Conservation (phyloP, 2,329 filamentous ascomycete species). For the Uncinocarpus reesii region DNA sequence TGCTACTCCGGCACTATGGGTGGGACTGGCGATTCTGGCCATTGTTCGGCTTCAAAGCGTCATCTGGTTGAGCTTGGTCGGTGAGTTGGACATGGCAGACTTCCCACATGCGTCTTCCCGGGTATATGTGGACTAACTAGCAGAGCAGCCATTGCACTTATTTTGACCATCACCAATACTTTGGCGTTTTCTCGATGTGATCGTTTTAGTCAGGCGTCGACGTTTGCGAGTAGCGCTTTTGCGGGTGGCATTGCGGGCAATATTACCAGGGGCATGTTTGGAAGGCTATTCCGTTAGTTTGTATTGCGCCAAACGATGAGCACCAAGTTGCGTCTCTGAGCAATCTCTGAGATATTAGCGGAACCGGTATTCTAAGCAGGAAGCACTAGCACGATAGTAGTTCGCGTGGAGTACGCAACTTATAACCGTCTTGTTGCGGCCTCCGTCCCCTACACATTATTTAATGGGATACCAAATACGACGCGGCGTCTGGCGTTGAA, state of each 20-base stretch:
- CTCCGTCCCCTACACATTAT: not conserved
- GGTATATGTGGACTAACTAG: not conserved
- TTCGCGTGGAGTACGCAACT: no score
- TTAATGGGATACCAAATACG: not conserved
- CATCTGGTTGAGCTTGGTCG: constrained; percentile 44
- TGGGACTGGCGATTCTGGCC: constrained; percentile 40
- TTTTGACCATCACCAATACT: constrained; percentile 43
- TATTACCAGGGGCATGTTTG: constrained; percentile 46
- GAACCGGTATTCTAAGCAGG: no score
- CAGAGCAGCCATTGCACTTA: constrained; percentile 38
- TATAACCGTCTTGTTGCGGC: no score
- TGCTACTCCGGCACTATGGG: constrained; percentile 39
- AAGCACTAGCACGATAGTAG: no score
- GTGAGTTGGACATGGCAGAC: constrained; percentile 27
- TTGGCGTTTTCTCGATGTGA: constrained; percentile 44
- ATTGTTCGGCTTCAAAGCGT: constrained; percentile 38
- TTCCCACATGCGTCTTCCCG: not conserved
- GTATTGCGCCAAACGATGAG: no score
- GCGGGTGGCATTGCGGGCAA: constrained; percentile 46
- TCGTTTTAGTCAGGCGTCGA: constrained; percentile 48
- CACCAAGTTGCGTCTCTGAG: no score
- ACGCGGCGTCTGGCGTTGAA: constrained; percentile 6
- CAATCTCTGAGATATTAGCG: no score
- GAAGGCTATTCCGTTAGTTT: constrained; percentile 42
- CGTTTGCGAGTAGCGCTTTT: constrained; percentile 46